Evolutionary conservation across 352 stramenopile species (phyloP).

Genomic region (Phytophthora melonis): DNA sequence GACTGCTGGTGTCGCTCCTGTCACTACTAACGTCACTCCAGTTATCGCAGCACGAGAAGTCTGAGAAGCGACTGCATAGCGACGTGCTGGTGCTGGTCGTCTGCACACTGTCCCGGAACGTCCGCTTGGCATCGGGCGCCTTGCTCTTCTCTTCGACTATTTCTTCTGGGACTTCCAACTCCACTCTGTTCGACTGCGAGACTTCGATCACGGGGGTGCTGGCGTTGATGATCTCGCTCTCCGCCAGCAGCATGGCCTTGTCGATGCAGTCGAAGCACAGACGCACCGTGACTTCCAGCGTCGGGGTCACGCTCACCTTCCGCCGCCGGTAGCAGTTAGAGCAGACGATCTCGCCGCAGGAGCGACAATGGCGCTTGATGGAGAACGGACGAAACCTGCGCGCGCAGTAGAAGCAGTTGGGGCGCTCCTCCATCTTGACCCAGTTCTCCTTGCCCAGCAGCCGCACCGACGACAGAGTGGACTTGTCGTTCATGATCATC

Average conservation of each 20-base stretch:
- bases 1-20: conserved; percentile 42
- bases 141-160: conserved; percentile 20
- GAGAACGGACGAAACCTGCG: conserved; percentile 81
- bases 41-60: conserved; percentile 49
- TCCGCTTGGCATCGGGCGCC: conserved; percentile 28
- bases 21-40: conserved; percentile 48
- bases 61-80: conserved; percentile 49
- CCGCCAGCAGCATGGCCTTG: conserved; percentile 56
- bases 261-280: conserved; percentile 87
- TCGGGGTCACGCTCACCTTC: conserved; percentile 51
- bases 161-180: conserved; percentile 23
- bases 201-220: conserved; percentile 21
- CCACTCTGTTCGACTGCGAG: not conserved
- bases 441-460: conserved; percentile 77
- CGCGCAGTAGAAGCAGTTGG: conserved; percentile 84
- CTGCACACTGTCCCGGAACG: conserved; percentile 43
- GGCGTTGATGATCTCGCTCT: conserved; percentile 25
- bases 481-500: conserved; percentile 68
- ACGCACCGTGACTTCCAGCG: conserved; percentile 51
- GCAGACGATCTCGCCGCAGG: conserved; percentile 84
- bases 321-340: conserved; percentile 73
- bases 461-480: conserved; percentile 49
- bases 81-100: conserved; percentile 47
- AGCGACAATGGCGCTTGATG: conserved; percentile 83
- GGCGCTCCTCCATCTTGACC: conserved; percentile 73